Conservation (phyloP, 176 grass and related monocot species). For the Oryza glaberrima region DNA sequence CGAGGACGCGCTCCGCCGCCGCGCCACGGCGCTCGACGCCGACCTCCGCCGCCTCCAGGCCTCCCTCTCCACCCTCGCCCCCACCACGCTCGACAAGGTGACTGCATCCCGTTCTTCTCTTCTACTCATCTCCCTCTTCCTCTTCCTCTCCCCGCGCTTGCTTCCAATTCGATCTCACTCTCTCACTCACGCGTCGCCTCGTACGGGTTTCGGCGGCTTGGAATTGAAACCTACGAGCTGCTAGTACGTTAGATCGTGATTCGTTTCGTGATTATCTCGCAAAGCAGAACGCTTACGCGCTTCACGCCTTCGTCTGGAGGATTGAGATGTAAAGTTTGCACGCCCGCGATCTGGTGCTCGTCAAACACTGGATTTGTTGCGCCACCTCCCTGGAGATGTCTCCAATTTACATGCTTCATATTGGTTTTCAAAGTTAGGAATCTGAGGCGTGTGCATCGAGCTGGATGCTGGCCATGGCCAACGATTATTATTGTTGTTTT, state of each 20-base stretch:
- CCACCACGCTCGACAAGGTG: conserved; percentile 61
- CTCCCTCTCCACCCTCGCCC: conserved; percentile 40
- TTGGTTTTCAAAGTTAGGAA: neutral
- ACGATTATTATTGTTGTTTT: neutral
- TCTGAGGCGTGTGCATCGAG: neutral
- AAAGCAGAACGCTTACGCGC: neutral
- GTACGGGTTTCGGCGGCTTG: neutral
- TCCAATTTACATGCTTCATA: neutral
- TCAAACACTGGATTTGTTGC: neutral
- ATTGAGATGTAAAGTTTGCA: neutral
- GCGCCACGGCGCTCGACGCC: conserved; percentile 62
- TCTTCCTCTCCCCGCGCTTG: neutral
- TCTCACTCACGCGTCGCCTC: neutral
- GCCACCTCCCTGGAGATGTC: neutral
- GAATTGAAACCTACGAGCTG: neutral
- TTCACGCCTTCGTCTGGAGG: neutral
- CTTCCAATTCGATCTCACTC: conserved; percentile 11
- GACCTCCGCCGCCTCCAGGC: conserved; percentile 65
- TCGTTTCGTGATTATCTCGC: conserved; percentile 11
- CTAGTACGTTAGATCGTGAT: neutral
- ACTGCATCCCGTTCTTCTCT: neutral
- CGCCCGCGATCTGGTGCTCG: neutral
- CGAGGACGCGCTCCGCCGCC: conserved; percentile 77
- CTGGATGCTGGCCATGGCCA: neutral
- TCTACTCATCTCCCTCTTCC: neutral